A percentile compares a stretch with the other conserved stretches of the same genome.
These are phyloP conservation scores for Solanum gracilifrons DNA, from an alignment of 257 asterid genomes.

Conservation along the genomic window DNA sequence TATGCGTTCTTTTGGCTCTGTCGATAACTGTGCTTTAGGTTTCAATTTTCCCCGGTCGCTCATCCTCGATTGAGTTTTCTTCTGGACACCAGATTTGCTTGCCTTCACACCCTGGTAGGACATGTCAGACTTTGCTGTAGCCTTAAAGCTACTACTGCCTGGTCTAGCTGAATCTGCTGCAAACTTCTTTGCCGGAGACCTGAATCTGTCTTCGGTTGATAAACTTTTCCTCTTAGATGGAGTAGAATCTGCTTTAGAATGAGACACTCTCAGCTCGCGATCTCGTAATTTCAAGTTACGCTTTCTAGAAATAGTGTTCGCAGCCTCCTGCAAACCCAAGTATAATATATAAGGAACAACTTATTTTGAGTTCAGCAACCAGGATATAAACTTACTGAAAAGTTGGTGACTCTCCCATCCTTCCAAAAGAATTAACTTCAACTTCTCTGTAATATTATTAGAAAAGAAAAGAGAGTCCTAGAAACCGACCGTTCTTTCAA, in stretches of 20 bases:
- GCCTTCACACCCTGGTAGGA: slow-evolving; percentile 84
- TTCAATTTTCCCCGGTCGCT: slow-evolving; percentile 11
- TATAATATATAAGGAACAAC: background rate
- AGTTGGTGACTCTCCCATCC: background rate
- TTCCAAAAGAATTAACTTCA: background rate
- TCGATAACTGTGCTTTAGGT: slow-evolving; percentile 10
- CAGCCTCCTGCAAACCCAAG: slow-evolving; percentile 57
- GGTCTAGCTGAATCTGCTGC: slow-evolving; percentile 20
- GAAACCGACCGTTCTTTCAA: background rate
- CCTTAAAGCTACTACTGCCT: slow-evolving; percentile 11
- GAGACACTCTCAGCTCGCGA: slow-evolving; percentile 71
- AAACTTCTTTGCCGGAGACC: slow-evolving; percentile 29
- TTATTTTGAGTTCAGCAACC: background rate
- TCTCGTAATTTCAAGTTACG: slow-evolving; percentile 53
- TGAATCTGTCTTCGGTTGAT: slow-evolving; percentile 18
- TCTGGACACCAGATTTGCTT: slow-evolving; percentile 59
- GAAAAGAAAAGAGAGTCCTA: background rate
- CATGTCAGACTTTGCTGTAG: slow-evolving; percentile 12
- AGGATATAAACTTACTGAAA: background rate
- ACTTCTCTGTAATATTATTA: background rate
- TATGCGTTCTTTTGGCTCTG: slow-evolving; percentile 9
- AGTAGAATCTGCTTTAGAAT: slow-evolving; percentile 38
- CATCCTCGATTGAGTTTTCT: slow-evolving; percentile 31
- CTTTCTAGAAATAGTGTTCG: slow-evolving; percentile 29
- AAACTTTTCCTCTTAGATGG: slow-evolving; percentile 37